phyloP scores from a whole-genome alignment of 805 yeast species.

The Hanseniaspora lindneri region DNA sequence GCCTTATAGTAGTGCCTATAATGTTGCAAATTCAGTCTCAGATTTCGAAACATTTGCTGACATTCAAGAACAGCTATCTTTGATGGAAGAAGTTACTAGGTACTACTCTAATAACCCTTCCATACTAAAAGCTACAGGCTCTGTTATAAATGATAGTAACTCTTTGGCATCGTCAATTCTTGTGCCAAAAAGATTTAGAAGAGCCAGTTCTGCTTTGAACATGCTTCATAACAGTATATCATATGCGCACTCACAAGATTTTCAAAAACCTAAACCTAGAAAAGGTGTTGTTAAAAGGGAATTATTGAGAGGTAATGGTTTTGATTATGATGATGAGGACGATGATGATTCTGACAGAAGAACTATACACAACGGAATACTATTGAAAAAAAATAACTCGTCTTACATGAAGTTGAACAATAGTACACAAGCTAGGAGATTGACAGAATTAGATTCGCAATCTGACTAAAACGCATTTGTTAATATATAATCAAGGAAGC shows the following conservation, averaged over 20 bases:
- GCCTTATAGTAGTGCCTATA: neutral
- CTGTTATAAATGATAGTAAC: neutral
- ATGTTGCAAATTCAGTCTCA: neutral
- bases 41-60: conserved; percentile 2
- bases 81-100: conserved; percentile 11
- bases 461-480: too few relatives aligned
- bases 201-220: conserved; percentile 29
- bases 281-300: conserved; percentile 28
- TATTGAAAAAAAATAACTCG: neutral
- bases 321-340: conserved; percentile 17
- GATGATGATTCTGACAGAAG: conserved; percentile 9
- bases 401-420: neutral
- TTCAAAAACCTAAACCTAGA: conserved; percentile 46
- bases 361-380: conserved; percentile 9
- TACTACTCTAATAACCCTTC: conserved; percentile 11
- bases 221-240: conserved; percentile 46
- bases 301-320: too few relatives aligned
- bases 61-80: conserved; percentile 11
- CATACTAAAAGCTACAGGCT: neutral
- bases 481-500: too few relatives aligned
- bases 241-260: conserved; percentile 74
- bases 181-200: conserved; percentile 15
- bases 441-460: too few relatives aligned
- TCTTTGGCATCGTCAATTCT: neutral
- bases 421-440: too few relatives aligned